Conservation (phyloP, 2,329 filamentous ascomycete genomes). For the Aureobasidium melanogenum region DNA sequence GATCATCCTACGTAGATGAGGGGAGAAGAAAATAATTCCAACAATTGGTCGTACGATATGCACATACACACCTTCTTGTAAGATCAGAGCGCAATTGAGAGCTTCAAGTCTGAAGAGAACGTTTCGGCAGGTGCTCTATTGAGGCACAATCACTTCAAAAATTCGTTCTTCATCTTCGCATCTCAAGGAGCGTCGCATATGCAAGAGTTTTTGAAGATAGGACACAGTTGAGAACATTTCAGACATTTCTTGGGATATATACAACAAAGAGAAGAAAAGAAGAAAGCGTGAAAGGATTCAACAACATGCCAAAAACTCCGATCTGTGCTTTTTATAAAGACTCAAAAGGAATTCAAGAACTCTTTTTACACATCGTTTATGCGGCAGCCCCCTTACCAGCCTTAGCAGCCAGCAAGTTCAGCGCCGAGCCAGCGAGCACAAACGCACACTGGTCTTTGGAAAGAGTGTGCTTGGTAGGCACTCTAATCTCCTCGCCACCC, state of each 20-base stretch:
- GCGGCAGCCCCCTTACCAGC: conserved; percentile 10
- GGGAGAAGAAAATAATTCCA: too few relatives aligned
- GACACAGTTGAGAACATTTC: neutral
- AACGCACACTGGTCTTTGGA: conserved; percentile 86
- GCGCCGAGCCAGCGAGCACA: conserved; percentile 82
- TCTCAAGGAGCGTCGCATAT: too few relatives aligned
- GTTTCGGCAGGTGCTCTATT: too few relatives aligned
- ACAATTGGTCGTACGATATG: too few relatives aligned
- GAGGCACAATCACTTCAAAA: too few relatives aligned
- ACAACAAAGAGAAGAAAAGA: neutral
- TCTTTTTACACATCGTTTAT: neutral
- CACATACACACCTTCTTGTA: too few relatives aligned
- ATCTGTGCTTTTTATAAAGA: neutral
- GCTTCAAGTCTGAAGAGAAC: too few relatives aligned
- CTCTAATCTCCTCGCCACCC: conserved; percentile 54
- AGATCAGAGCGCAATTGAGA: too few relatives aligned
- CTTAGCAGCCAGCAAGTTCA: conserved; percentile 77
- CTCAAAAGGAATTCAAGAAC: neutral
- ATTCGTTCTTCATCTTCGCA: too few relatives aligned
- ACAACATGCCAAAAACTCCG: neutral
- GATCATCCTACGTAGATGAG: too few relatives aligned
- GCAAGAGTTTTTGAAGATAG: too few relatives aligned
- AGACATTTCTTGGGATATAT: neutral
- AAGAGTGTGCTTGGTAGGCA: conserved; percentile 80
- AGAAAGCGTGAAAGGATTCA: neutral